Conservation (phyloP, 176 grass and related monocot species). For the Panicum miliaceum region DNA sequence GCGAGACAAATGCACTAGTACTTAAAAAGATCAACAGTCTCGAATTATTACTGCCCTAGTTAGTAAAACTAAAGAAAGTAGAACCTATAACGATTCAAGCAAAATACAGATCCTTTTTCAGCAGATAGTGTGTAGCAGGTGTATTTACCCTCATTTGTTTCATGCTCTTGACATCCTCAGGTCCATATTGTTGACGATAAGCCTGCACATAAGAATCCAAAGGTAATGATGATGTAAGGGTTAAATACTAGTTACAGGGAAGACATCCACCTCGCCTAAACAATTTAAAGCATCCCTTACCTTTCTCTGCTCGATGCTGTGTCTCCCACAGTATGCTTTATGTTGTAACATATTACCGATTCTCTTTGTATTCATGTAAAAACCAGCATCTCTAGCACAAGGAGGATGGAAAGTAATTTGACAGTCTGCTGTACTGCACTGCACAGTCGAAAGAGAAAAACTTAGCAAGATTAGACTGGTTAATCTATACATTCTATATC, state of each 20-base stretch:
- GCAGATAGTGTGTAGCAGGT: background rate
- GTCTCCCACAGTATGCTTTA: constrained; percentile 81
- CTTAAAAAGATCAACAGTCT: background rate
- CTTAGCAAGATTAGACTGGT: constrained; percentile 27
- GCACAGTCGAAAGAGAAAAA: constrained; percentile 51
- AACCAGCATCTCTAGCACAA: constrained; percentile 78
- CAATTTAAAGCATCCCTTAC: constrained; percentile 38
- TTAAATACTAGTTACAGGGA: constrained; percentile 3
- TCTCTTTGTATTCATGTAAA: constrained; percentile 87
- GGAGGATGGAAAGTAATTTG: constrained; percentile 80
- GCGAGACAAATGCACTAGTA: background rate
- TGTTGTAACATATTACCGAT: constrained; percentile 58
- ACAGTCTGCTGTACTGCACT: constrained; percentile 85
- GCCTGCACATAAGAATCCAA: constrained; percentile 46
- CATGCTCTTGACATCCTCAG: constrained; percentile 73
- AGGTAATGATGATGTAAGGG: background rate
- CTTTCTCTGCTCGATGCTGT: constrained; percentile 84
- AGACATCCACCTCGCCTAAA: constrained; percentile 4
- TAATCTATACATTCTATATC: constrained; percentile 19
- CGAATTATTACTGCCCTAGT: background rate
- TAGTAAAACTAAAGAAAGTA: constrained; percentile 12
- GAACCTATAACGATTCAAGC: background rate
- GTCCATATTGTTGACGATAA: constrained; percentile 67
- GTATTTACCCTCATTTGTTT: constrained; percentile 87
- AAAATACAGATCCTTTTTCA: constrained; percentile 8